These are phyloP conservation scores for Thalia dealbata DNA, from an alignment of 176 grass and related monocot genomes.

Conservation along the genomic window DNA sequence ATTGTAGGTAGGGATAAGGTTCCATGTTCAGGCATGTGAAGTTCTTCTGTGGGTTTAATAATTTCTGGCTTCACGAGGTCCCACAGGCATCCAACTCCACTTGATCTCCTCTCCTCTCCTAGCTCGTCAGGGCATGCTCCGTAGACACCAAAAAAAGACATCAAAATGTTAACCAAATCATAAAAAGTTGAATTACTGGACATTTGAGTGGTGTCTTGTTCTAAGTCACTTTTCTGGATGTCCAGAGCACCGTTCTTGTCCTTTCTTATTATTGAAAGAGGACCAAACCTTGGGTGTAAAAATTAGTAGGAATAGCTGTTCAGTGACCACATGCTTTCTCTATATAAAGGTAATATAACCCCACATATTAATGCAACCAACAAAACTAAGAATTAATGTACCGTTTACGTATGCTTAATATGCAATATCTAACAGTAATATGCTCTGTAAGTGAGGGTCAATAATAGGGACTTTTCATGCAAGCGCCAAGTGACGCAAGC, in stretches of 20 bases:
- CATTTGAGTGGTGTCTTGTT: neutral
- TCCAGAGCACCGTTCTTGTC: neutral
- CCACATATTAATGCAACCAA: neutral
- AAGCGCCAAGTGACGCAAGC: neutral
- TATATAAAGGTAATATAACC: too few relatives aligned
- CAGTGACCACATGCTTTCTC: neutral
- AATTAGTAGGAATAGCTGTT: neutral
- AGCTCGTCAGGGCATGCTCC: neutral
- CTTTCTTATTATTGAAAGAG: neutral
- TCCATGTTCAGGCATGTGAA: neutral
- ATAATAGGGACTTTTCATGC: neutral
- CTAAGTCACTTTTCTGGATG: neutral
- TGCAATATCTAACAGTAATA: neutral
- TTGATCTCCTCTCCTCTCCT: neutral
- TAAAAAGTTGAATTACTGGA: neutral
- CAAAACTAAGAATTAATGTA: neutral
- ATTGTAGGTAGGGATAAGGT: neutral
- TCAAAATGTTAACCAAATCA: neutral
- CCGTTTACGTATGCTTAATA: neutral
- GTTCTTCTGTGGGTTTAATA: neutral
- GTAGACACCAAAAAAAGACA: neutral
- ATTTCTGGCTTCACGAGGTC: neutral
- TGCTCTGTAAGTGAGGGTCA: neutral
- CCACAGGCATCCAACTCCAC: neutral
- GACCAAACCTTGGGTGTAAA: neutral